phyloP scores from a whole-genome alignment of 495 filamentous ascomycete genomes.

The Neurospora sp. region DNA sequence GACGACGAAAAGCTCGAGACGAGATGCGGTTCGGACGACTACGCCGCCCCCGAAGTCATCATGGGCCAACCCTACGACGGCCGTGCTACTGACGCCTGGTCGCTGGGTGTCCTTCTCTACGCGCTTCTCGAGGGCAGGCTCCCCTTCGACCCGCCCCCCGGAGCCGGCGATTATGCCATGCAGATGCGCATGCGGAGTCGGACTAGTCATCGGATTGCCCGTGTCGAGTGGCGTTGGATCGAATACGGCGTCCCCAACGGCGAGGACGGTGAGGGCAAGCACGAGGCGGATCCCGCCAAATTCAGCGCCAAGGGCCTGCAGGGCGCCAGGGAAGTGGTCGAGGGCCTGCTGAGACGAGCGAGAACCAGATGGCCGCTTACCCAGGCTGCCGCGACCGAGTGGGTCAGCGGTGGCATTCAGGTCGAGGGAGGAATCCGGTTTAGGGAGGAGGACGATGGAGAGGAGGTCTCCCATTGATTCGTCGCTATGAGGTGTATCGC shows the following conservation, averaged over 20 bases:
- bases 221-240: conserved; percentile 90
- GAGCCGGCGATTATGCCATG: conserved; percentile 54
- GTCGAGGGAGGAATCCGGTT: conserved; percentile 61
- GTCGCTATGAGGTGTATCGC: background rate
- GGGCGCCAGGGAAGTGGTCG: conserved; percentile 70
- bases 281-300: conserved; percentile 35
- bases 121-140: conserved; percentile 85
- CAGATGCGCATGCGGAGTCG: conserved; percentile 52
- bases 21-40: conserved; percentile 91
- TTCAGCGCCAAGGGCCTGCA: conserved; percentile 52
- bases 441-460: conserved; percentile 53
- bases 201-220: conserved; percentile 85
- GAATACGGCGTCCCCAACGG: conserved; percentile 68
- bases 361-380: conserved; percentile 62
- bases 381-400: conserved; percentile 59
- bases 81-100: conserved; percentile 87
- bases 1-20: conserved; percentile 75
- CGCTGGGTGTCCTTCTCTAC: conserved; percentile 85
- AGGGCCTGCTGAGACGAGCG: conserved; percentile 70
- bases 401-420: conserved; percentile 65
- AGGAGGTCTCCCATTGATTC: conserved; percentile 31
- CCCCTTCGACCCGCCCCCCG: conserved; percentile 81
- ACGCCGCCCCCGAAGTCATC: conserved; percentile 91
- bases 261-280: conserved; percentile 33
- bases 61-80: conserved; percentile 95